phyloP scores from a whole-genome alignment of 2,329 filamentous ascomycete species.

The Thielaviopsis euricoi region DNA sequence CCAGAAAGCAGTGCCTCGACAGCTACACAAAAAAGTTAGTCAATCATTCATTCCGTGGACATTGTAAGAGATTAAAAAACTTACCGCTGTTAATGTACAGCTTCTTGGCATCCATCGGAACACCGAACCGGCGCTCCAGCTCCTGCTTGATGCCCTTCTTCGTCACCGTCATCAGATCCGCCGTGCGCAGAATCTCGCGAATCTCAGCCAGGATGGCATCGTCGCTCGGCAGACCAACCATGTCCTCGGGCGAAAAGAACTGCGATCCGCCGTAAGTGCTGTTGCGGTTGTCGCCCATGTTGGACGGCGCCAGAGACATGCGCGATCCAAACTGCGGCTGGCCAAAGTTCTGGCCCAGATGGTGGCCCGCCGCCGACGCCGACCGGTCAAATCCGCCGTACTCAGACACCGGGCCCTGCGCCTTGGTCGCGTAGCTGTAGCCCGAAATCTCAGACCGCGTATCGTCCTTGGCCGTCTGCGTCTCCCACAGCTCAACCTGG shows the following conservation, averaged over 20 bases:
- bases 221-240: constrained; percentile 66
- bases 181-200: constrained; percentile 75
- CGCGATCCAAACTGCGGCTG: constrained; percentile 36
- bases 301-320: constrained; percentile 65
- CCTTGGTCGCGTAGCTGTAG: constrained; percentile 85
- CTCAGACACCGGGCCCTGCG: constrained; percentile 46
- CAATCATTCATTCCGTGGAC: background rate
- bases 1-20: constrained; percentile 68
- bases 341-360: constrained; percentile 22
- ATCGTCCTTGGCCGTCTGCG: constrained; percentile 70
- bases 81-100: constrained; percentile 87
- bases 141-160: constrained; percentile 97
- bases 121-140: constrained; percentile 76
- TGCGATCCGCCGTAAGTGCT: constrained; percentile 45
- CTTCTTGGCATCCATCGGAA: constrained; percentile 71
- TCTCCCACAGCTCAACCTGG: constrained; percentile 94
- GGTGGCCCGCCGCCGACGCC: constrained; percentile 37
- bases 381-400: constrained; percentile 49
- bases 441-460: constrained; percentile 78
- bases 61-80: constrained; percentile 24
- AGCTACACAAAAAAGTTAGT: constrained; percentile 23
- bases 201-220: constrained; percentile 88
- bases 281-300: constrained; percentile 41
- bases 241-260: constrained; percentile 46
- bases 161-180: constrained; percentile 92